Conservation (phyloP, 1,139 yeast genomes). For the Nadsonia commutata region DNA sequence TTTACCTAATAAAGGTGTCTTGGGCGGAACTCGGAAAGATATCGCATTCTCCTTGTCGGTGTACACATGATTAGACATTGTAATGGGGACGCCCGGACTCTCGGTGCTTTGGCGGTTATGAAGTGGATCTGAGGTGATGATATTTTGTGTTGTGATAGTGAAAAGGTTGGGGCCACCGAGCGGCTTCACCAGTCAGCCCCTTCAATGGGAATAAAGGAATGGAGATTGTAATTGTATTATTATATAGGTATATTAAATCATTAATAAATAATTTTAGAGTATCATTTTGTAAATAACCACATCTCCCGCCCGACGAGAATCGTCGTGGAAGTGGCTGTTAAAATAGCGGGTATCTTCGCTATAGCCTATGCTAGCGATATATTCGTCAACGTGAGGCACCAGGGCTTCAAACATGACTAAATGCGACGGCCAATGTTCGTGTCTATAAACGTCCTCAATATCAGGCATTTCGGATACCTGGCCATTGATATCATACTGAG, state of each 20-base stretch:
- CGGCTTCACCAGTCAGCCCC: no score
- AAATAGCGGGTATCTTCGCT: slow-evolving; percentile 38
- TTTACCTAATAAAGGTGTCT: not conserved
- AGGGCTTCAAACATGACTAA: slow-evolving; percentile 58
- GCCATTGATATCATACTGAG: slow-evolving; percentile 12
- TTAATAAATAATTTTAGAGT: no score
- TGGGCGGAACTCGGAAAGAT: not conserved
- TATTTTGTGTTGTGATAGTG: no score
- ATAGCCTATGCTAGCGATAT: slow-evolving; percentile 32
- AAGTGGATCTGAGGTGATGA: no score
- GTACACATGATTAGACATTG: not conserved
- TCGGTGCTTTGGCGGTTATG: no score
- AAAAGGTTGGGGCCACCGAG: no score
- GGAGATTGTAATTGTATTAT: no score
- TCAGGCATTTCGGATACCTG: slow-evolving; percentile 10
- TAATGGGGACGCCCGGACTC: no score
- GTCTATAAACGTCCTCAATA: slow-evolving; percentile 23
- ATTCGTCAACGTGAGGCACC: slow-evolving; percentile 29
- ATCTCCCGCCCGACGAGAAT: slow-evolving; percentile 64
- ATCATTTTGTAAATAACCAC: slow-evolving; percentile 38
- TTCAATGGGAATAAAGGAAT: no score
- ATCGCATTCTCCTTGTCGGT: not conserved
- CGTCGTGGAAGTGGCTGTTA: slow-evolving; percentile 83
- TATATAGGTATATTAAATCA: no score
- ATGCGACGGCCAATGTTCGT: slow-evolving; percentile 47